These are phyloP conservation scores for Crithidia sp. DNA, from an alignment of 208 protist genomes.

Conservation along the genomic window DNA sequence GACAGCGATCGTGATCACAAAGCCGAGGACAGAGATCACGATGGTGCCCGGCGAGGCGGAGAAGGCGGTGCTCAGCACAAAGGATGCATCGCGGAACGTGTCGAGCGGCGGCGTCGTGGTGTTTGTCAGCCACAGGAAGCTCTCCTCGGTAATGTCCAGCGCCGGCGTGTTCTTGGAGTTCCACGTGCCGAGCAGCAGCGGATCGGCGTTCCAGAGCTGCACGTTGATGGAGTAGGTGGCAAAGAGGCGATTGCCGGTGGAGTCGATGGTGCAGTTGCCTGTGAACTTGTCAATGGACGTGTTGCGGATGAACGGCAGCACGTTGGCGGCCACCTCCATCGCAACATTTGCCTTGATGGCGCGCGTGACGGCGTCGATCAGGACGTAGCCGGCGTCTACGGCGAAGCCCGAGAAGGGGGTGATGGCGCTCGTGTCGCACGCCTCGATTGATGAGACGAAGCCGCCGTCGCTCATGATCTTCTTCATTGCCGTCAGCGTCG, in stretches of 20 bases:
- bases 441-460: constrained; percentile 55
- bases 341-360: constrained; percentile 45
- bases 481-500: constrained; percentile 37
- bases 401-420: constrained; percentile 59
- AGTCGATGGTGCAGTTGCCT: constrained; percentile 67
- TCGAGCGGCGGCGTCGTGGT: constrained; percentile 56
- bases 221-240: constrained; percentile 71
- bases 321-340: constrained; percentile 50
- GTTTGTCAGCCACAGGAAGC: constrained; percentile 76
- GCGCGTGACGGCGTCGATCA: constrained; percentile 65
- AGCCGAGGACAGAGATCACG: constrained; percentile 80
- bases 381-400: constrained; percentile 70
- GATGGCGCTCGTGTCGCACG: constrained; percentile 54
- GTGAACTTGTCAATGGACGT: constrained; percentile 66
- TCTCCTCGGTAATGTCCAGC: constrained; percentile 36
- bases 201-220: constrained; percentile 45
- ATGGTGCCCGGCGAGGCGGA: constrained; percentile 82
- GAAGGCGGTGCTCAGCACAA: constrained; percentile 70
- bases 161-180: constrained; percentile 37
- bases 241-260: constrained; percentile 67
- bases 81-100: constrained; percentile 85
- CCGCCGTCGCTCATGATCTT: constrained; percentile 61
- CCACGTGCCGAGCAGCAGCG: constrained; percentile 74
- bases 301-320: constrained; percentile 61
- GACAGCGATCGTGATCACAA: constrained; percentile 74